Conservation (phyloP, 306 rosid genomes). For the Quercus aquifolioides region DNA sequence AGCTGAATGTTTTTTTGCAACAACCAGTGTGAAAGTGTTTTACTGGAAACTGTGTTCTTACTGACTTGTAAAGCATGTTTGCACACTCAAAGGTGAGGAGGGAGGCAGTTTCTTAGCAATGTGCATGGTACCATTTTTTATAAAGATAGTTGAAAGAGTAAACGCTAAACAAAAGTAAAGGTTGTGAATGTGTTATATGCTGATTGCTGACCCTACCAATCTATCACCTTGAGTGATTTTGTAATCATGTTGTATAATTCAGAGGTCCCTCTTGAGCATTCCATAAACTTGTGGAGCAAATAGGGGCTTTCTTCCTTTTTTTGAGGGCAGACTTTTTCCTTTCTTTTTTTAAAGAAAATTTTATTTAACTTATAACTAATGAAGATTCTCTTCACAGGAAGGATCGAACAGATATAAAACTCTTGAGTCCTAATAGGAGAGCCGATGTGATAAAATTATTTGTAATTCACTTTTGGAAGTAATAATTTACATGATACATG, state of each 20-base stretch:
- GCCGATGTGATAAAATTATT: neutral
- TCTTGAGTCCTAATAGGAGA: neutral
- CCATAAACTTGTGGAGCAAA: neutral
- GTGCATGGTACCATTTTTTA: neutral
- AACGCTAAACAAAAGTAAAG: neutral
- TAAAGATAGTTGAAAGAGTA: neutral
- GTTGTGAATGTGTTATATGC: neutral
- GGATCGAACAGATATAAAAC: too few relatives aligned
- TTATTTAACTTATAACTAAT: too few relatives aligned
- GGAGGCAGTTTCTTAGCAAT: neutral
- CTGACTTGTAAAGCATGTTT: neutral
- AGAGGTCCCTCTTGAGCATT: neutral
- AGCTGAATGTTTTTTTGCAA: neutral
- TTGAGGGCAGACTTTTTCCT: neutral
- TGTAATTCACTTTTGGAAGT: neutral
- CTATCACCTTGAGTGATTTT: neutral
- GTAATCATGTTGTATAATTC: neutral
- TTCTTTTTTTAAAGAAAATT: neutral
- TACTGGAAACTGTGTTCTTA: neutral
- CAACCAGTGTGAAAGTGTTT: neutral
- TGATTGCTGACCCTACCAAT: neutral
- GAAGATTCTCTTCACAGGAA: too few relatives aligned
- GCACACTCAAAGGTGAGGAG: neutral
- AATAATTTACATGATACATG: too few relatives aligned
- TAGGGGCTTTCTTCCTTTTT: too few relatives aligned